Conservation (phyloP, 208 protist genomes). For the Acanthamoeba lenticulata region DNA sequence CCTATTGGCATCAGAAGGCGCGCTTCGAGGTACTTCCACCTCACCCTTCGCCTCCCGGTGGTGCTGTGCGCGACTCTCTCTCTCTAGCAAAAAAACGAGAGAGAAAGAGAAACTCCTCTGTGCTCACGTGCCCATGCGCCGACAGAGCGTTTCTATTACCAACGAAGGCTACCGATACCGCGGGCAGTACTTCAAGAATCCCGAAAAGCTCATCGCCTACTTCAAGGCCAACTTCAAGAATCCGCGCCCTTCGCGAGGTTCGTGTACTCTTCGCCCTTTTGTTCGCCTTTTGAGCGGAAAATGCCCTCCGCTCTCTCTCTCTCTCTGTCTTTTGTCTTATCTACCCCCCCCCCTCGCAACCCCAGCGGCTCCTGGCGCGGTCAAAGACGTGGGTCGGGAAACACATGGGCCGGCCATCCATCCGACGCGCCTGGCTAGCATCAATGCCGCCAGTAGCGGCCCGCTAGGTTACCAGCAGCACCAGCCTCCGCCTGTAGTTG, state of each 20-base stretch:
- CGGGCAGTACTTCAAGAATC: background rate
- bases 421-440: background rate
- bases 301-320: background rate
- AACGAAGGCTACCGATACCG: conserved; percentile 29
- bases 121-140: background rate
- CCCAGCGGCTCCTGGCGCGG: background rate
- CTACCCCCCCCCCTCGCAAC: background rate
- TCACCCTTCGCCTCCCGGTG: background rate
- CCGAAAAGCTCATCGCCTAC: conserved; percentile 11
- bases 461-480: background rate
- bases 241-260: background rate
- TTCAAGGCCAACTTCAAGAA: conserved; percentile 36
- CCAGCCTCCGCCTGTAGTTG: background rate
- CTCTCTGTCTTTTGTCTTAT: background rate
- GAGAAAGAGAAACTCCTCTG: no score
- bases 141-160: background rate
- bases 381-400: background rate
- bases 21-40: background rate
- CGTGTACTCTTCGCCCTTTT: background rate
- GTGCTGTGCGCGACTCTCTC: background rate
- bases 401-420: background rate
- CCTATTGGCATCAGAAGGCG: background rate
- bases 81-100: no score
- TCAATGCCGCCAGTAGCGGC: background rate
- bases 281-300: background rate